Percentiles rank a stretch among this genome's conserved stretches.
These are phyloP conservation scores for Evansstolkia leycettana DNA, from an alignment of 495 filamentous ascomycete genomes.

Conservation along the genomic window DNA sequence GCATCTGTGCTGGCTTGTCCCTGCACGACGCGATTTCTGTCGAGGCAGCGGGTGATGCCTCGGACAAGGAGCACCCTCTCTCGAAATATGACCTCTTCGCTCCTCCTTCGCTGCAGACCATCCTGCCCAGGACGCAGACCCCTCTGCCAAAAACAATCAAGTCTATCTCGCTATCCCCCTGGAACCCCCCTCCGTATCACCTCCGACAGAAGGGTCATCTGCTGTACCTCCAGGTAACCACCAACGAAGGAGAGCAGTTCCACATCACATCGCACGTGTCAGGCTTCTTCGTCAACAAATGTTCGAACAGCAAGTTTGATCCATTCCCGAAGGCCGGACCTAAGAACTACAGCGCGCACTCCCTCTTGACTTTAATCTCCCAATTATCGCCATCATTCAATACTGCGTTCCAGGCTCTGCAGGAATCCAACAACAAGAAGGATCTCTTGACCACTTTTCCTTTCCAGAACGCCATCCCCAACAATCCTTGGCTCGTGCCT, in stretches of 20 bases:
- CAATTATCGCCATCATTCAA: slow-evolving; percentile 75
- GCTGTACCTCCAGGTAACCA: slow-evolving; percentile 78
- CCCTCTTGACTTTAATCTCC: slow-evolving; percentile 67
- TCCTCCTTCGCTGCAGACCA: slow-evolving; percentile 49
- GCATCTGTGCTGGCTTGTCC: slow-evolving; percentile 74
- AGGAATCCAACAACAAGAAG: slow-evolving; percentile 68
- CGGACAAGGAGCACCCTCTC: slow-evolving; percentile 44
- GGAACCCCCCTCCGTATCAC: slow-evolving; percentile 92
- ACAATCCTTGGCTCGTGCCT: slow-evolving; percentile 85
- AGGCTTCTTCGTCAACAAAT: slow-evolving; percentile 95
- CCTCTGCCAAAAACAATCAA: slow-evolving; percentile 79
- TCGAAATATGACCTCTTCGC: slow-evolving; percentile 65
- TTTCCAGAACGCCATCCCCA: slow-evolving; percentile 83
- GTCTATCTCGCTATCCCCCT: slow-evolving; percentile 73
- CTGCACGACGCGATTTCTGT: slow-evolving; percentile 66
- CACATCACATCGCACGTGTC: slow-evolving; percentile 88
- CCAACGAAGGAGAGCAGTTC: slow-evolving; percentile 83
- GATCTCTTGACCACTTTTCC: slow-evolving; percentile 90
- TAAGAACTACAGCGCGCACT: slow-evolving; percentile 66
- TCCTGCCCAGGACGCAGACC: slow-evolving; percentile 53
- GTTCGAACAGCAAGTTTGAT: slow-evolving; percentile 82
- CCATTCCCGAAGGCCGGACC: slow-evolving; percentile 60
- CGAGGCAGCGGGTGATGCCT: slow-evolving; percentile 26
- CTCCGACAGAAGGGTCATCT: slow-evolving; percentile 86
- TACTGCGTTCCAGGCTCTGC: slow-evolving; percentile 55